Conservation (phyloP, 345 rosid species). For the Excoecaria agallocha region DNA sequence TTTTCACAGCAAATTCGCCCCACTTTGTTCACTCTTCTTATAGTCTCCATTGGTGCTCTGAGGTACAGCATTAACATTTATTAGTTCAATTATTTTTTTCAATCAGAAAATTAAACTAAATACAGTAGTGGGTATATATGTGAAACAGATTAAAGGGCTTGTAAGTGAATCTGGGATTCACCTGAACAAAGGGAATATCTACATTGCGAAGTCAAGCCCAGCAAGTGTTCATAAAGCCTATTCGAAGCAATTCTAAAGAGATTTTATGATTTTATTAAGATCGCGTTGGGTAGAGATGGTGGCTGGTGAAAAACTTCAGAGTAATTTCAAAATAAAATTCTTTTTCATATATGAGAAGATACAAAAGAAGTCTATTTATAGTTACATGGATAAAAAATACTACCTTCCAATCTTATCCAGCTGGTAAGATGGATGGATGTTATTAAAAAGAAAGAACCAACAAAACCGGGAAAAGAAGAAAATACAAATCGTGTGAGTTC, state of each 20-base stretch:
- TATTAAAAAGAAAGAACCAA: too few species aligned
- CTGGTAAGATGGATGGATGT: too few species aligned
- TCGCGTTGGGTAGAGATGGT: slow-evolving; percentile 24
- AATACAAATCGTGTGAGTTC: too few species aligned
- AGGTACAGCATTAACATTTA: slow-evolving; percentile 13
- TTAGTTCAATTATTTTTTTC: not conserved
- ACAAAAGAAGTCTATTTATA: too few species aligned
- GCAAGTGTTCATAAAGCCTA: slow-evolving; percentile 25
- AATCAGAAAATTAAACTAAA: too few species aligned
- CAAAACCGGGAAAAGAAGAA: too few species aligned
- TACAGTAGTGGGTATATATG: not conserved
- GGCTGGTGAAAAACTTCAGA: too few species aligned
- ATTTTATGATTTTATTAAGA: slow-evolving; percentile 21
- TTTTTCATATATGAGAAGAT: too few species aligned
- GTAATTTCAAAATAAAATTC: too few species aligned
- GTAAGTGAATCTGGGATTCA: slow-evolving; percentile 18
- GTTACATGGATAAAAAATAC: too few species aligned
- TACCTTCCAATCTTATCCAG: too few species aligned
- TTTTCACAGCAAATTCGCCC: slow-evolving; percentile 33
- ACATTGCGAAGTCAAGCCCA: slow-evolving; percentile 24
- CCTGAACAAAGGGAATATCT: slow-evolving; percentile 33
- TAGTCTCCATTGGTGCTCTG: slow-evolving; percentile 40
- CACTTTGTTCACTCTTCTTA: slow-evolving; percentile 42
- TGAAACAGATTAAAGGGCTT: not conserved
- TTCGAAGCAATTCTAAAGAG: slow-evolving; percentile 22